Evolutionary conservation across 2,329 filamentous ascomycete genomes (phyloP), one percentile per base, ranked within the genome.

Genomic region (Talaromyces atroroseus): DNA sequence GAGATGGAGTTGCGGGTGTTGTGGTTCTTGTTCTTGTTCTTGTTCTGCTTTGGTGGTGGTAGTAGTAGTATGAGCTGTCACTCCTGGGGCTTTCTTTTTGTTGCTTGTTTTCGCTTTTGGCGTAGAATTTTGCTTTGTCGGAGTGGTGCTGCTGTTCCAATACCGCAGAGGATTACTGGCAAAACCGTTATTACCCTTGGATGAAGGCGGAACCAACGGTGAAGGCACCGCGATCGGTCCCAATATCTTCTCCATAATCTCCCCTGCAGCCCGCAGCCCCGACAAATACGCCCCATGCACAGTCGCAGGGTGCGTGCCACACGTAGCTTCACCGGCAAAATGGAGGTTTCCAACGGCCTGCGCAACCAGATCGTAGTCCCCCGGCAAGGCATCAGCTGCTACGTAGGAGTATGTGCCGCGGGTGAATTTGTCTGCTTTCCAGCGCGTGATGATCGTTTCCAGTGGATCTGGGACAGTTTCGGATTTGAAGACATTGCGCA

Each of bases 241-340:
- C 32, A 94, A 78, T 69, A 96, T 82, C 2, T 83, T 78, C 54
- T 92, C 86, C 38, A 96, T 78, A 2, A 99, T 82, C 66, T 97
- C 92, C 2, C 89, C 87, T 11, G 94, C 94, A 3, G 88, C 94
- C 50, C 94, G 86, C 5, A 99, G 79, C 2, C 94, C 95, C 1
- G 94, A 96, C 3, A 99, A 78, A 68, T 97, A 99, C 8, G 94
- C 95, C 5, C 94, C 94, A 64, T 99, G 94, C 0, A 99, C 94
- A 2, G 94, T 99, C 32, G 95, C 94, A 12, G 95, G 94, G 68
- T 99, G 92, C 0, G 91, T 96, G 48, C 90, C 91, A 64, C 89
- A 96, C 0, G 95, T 99, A 59, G 96, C 94, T 73, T 99, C 94
- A 49, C 94, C 94, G 16, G 92, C 94, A 72, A 99, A 99, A 72